Evolutionary conservation across 306 rosid genomes (phyloP), one percentile per base, ranked within the genome.

Genomic region (Glycine latifolia): DNA sequence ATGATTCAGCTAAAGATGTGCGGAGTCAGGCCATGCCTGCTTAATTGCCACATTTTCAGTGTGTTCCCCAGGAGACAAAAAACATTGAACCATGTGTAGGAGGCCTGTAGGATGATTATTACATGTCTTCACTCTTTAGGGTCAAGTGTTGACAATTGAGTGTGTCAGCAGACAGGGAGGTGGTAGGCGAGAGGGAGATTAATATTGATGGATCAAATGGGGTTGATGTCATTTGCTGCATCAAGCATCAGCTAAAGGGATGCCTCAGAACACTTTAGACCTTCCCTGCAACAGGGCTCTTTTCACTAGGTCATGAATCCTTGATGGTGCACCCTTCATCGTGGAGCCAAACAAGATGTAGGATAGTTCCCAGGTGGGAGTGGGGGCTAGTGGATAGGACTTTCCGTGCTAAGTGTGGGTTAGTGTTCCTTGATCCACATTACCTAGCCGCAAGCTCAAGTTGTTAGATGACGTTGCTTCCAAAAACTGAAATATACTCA

Each of bases 161-260:
- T 47, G 31, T 26, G 31, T 26, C 31, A 26, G 31, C 2, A 26
- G 44, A 44, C 52, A 11, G 7, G 62, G 77, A 16, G 52, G 61
- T 70, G 71, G 71, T 16, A 70, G 47, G 62, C 71, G 71, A 58
- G 71, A 70, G 52, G 52, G 52, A 47, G 52, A 47, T 79, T 79
- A 50, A 47, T 35, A 37, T 49, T 41, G 48, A 43, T 43, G 44
- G 82, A 59, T 69, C 33, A 56, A 59, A 59, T 33, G 15, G 69
- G 31, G 31, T 26, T 43, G 76, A 69, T 55, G 39, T 41, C 44
- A 44, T 39, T 79, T 68, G 60, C 54, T 55, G 31, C 31, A 26
- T 26, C 31, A 26, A 26, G 60, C 76, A 67, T 69, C 49, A 46
- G 20, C 56, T 31, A 67, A 60, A 60, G 72, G 62, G 71, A 62